Percentiles rank a stretch among this genome's conserved stretches.
These are phyloP conservation scores for Helicosporidium sp. DNA, from an alignment of 139 green algal species.

Conservation along the genomic window DNA sequence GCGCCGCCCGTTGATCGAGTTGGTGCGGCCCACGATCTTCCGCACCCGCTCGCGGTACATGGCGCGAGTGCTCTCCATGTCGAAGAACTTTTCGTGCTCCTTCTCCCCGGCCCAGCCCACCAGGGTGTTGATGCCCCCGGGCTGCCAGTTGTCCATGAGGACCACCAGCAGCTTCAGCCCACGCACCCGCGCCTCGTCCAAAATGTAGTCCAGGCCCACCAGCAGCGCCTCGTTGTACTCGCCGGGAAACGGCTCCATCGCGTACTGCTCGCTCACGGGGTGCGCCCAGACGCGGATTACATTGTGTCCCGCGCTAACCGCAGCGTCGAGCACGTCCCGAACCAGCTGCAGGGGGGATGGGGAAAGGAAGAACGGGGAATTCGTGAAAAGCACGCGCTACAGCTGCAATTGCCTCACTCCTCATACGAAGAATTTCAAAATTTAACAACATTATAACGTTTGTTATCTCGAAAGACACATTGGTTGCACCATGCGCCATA, in stretches of 20 bases:
- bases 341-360: conserved; percentile 12
- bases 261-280: conserved; percentile 18
- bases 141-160: conserved; percentile 30
- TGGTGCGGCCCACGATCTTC: conserved; percentile 22
- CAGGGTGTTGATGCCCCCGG: conserved; percentile 8
- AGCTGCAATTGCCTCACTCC: too few relatives aligned
- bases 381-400: too few relatives aligned
- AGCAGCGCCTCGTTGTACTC: conserved; percentile 29
- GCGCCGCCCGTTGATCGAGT: conserved; percentile 30
- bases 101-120: conserved; percentile 2
- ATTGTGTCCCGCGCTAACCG: conserved; percentile 12
- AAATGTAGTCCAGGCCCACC: conserved; percentile 25
- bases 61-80: not conserved
- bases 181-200: conserved; percentile 16
- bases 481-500: too few relatives aligned
- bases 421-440: too few relatives aligned
- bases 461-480: too few relatives aligned
- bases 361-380: not conserved
- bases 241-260: conserved; percentile 19
- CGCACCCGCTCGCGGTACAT: conserved; percentile 28
- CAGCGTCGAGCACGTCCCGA: conserved; percentile 16
- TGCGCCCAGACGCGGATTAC: conserved; percentile 23
- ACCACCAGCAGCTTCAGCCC: conserved; percentile 17
- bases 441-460: too few relatives aligned
- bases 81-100: conserved; percentile 20